phyloP scores from a whole-genome alignment of 208 protist species.

The Crithidia sp. region DNA sequence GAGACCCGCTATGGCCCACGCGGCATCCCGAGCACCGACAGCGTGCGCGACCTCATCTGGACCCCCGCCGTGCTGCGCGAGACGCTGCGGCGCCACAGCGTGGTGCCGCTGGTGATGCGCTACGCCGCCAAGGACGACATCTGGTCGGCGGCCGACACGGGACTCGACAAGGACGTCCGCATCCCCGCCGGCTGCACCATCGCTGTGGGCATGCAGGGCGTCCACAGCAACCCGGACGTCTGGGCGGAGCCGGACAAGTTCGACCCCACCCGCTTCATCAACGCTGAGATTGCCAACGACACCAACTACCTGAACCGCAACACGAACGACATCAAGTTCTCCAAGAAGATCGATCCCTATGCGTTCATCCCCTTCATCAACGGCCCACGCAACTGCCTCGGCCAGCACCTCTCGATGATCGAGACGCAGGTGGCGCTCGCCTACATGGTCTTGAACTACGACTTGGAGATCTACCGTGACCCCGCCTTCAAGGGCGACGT shows the following conservation, averaged over 20 bases:
- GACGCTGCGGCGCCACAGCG: conserved; percentile 83
- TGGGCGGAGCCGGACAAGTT: conserved; percentile 84
- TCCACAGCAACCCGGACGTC: conserved; percentile 80
- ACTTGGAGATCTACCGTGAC: conserved; percentile 62
- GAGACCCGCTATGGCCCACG: conserved; percentile 66
- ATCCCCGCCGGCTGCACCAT: conserved; percentile 82
- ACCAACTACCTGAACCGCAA: conserved; percentile 53
- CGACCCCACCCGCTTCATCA: conserved; percentile 83
- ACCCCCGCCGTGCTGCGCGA: conserved; percentile 86
- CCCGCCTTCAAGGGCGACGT: conserved; percentile 29
- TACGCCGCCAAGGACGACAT: conserved; percentile 77
- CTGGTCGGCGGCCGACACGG: conserved; percentile 72
- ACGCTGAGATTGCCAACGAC: conserved; percentile 81
- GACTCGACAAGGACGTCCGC: conserved; percentile 70
- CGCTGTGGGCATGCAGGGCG: conserved; percentile 80
- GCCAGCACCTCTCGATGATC: conserved; percentile 90
- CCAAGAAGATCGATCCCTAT: conserved; percentile 85
- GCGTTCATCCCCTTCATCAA: conserved; percentile 94
- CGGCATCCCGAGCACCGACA: conserved; percentile 62
- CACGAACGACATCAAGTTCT: conserved; percentile 42
- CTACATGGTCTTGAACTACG: conserved; percentile 80
- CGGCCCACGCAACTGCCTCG: conserved; percentile 92
- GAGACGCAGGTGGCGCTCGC: conserved; percentile 85
- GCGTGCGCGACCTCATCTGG: conserved; percentile 71
- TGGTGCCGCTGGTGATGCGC: conserved; percentile 90